Conservation (phyloP, 2,329 filamentous ascomycete genomes). For the Colletotrichum aenigma region DNA sequence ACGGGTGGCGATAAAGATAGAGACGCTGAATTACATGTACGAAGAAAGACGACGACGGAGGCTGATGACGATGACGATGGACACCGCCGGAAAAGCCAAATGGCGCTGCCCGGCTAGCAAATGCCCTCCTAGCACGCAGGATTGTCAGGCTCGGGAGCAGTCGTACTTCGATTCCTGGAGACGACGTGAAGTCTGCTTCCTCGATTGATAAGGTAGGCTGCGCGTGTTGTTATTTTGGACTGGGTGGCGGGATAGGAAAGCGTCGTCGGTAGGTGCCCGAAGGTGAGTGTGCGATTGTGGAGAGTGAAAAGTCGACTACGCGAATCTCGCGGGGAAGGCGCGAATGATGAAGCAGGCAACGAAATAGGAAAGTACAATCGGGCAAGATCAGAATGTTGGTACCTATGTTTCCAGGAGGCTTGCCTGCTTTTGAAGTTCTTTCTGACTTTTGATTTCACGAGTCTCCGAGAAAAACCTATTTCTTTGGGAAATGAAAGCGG, state of each 20-base stretch:
- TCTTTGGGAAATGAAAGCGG: accelerated
- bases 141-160: neutral
- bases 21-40: no score
- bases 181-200: accelerated
- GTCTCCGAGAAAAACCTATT: accelerated
- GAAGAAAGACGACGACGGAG: neutral
- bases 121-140: neutral
- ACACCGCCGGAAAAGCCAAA: accelerated
- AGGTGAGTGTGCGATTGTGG: neutral
- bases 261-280: neutral
- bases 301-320: neutral
- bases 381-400: neutral
- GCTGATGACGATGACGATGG: no score
- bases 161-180: neutral
- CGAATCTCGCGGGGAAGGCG: neutral
- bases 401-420: no score
- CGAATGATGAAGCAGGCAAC: neutral
- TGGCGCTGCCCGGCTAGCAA: neutral
- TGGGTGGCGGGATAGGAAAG: neutral
- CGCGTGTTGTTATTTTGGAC: accelerated
- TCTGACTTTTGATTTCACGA: accelerated
- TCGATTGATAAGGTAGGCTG: neutral
- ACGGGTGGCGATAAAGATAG: no score
- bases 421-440: neutral
- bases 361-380: neutral